Evolutionary conservation across 2,329 filamentous ascomycete genomes (phyloP).

Genomic region (Penicillium vulpinum): DNA sequence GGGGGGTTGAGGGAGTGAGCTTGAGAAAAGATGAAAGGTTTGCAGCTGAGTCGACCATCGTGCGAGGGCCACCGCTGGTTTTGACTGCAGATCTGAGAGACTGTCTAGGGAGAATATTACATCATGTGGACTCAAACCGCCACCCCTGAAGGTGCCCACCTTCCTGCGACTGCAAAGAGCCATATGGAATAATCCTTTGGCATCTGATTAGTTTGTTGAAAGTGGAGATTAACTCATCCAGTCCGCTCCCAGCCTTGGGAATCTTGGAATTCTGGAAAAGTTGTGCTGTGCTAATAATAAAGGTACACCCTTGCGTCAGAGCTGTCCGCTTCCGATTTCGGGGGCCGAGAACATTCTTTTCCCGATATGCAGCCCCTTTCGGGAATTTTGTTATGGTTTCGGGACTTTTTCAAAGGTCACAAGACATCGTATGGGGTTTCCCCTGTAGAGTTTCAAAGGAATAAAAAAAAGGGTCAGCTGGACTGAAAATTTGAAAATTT

Average conservation of each 20-base stretch:
- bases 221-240: background rate
- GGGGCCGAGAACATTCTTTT: slow-evolving; percentile 5
- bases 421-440: background rate
- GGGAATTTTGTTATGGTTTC: background rate
- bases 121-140: slow-evolving; percentile 10
- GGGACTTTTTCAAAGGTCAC: background rate
- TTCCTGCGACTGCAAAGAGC: background rate
- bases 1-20: slow-evolving; percentile 11
- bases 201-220: background rate
- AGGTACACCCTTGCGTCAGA: background rate
- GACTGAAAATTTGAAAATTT: background rate
- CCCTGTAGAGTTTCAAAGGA: too few species aligned
- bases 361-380: background rate
- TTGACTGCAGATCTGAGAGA: slow-evolving; percentile 14
- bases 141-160: background rate
- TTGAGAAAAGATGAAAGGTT: background rate
- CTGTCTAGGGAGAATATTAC: slow-evolving; percentile 10
- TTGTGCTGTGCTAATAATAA: background rate
- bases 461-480: background rate
- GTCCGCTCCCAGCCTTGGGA: background rate
- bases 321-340: slow-evolving; percentile 2
- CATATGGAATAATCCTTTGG: background rate
- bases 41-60: background rate
- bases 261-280: too few species aligned
- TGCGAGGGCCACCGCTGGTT: slow-evolving; percentile 19